Evolutionary conservation across 148 eudicot genomes (phyloP).

Genomic region (Rhododendron ferrugineum): DNA sequence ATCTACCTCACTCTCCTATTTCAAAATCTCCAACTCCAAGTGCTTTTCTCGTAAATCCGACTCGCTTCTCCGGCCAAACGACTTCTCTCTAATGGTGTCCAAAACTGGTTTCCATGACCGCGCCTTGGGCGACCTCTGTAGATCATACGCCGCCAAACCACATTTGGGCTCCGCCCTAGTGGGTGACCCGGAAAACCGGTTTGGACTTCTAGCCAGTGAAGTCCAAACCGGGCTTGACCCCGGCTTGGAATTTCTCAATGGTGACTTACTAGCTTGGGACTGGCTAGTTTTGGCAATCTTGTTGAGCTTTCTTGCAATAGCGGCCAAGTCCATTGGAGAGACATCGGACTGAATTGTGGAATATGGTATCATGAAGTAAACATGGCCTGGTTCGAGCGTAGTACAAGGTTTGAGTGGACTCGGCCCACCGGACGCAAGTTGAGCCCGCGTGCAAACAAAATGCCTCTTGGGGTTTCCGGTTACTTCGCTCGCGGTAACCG

Average conservation of each 20-base stretch:
- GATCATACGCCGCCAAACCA: background rate
- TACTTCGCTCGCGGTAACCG: conserved; percentile 22
- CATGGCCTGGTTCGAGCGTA: conserved; percentile 18
- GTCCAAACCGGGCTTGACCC: conserved; percentile 4
- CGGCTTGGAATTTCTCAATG: background rate
- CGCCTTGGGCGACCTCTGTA: background rate
- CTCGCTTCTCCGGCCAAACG: conserved; percentile 27
- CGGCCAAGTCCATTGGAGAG: conserved; percentile 32
- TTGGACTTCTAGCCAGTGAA: conserved; percentile 13
- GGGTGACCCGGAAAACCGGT: background rate
- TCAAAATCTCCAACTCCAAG: conserved; percentile 1
- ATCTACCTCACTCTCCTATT: background rate
- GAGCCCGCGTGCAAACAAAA: conserved; percentile 27
- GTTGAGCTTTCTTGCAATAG: conserved; percentile 25
- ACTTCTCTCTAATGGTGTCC: conserved; percentile 30
- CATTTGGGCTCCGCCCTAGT: background rate
- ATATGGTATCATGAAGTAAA: conserved; percentile 31
- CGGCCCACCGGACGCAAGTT: conserved; percentile 19
- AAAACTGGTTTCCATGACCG: conserved; percentile 30
- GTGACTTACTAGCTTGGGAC: background rate
- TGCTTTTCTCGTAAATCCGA: conserved; percentile 27
- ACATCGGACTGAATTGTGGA: conserved; percentile 16
- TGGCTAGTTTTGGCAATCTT: conserved; percentile 13
- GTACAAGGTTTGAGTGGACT: conserved; percentile 19
- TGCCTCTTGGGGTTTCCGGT: conserved; percentile 15